Base-by-base conservation (phyloP, 2,329 filamentous ascomycete species). In the Calonectria hawksworthii region DNA sequence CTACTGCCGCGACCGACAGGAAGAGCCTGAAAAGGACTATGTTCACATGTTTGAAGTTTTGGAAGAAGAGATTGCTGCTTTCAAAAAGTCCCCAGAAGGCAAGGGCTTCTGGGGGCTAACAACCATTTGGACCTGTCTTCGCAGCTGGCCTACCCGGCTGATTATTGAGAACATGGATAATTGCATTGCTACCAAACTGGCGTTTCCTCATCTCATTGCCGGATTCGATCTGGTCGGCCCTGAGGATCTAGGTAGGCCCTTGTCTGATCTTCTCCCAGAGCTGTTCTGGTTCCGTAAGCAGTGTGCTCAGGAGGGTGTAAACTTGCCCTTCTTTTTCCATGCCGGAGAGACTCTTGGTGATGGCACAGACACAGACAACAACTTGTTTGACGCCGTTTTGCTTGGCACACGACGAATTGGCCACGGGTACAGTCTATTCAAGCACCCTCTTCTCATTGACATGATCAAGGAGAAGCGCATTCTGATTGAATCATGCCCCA, bases 271-370 rank as follows among this genome's bases (percentile, higher is more conserved):
- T 4, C 90, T 96, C 0, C 96, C 96, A 0, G 92, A 98, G 81
- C 87, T 99, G 0, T 96, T 98, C 85, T 98, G 95, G 95, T 98
- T 99, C 89, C 93, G 93, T 77, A 96, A 96, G 84, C 92, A 94
- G 80, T 98, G 96, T 83, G 91, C 92, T 0, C 90, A 94, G 82
- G 93, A 95, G 81, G 92, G 91, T 3, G 91, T 98, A 47, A 92
- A 95, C 65, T 92, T 99, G 13, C 96, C 96, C 0, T 98, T 98
- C 87, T 98, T 98, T 88, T 98, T 99, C 87, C 96, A 98, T 83
- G 96, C 96, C 0, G 96, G 96, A 77, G 96, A 98, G 85, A 95
- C 93, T 41, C 91, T 98, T 0, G 95, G 95, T 30, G 86, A 88
- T 75, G 96, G 95, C 34, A 93, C 92, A 78, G 89, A 88, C 26